Percentiles rank a stretch among this genome's conserved stretches.
phyloP scores from a whole-genome alignment of 352 stramenopile genomes.

The Phytophthora kernoviae region DNA sequence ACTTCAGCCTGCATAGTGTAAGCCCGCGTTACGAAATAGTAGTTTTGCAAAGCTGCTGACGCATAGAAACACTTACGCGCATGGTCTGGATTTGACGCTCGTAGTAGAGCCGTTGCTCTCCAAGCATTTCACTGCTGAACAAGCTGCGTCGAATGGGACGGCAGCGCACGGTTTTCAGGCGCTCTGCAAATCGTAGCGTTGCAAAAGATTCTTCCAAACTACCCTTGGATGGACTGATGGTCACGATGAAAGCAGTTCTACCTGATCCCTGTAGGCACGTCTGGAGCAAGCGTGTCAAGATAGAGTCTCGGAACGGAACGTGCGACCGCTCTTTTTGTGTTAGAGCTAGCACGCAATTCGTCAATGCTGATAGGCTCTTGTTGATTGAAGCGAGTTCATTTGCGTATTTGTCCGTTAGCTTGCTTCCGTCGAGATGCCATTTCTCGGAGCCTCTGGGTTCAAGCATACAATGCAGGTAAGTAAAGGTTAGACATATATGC shows the following conservation, averaged over 20 bases:
- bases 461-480: background rate
- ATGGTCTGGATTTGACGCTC: conserved; percentile 75
- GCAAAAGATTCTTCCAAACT: conserved; percentile 73
- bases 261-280: conserved; percentile 61
- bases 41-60: background rate
- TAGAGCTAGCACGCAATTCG: conserved; percentile 77
- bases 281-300: conserved; percentile 73
- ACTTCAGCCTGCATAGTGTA: conserved; percentile 50
- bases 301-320: conserved; percentile 69
- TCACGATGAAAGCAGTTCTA: conserved; percentile 68
- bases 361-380: conserved; percentile 75
- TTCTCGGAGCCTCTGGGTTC: conserved; percentile 64
- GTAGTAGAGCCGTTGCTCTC: conserved; percentile 67
- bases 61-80: conserved; percentile 37
- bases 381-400: conserved; percentile 71
- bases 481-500: background rate
- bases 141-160: conserved; percentile 55
- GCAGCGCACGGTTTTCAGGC: conserved; percentile 62
- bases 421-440: conserved; percentile 62
- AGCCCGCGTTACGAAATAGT: background rate
- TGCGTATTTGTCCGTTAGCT: conserved; percentile 65
- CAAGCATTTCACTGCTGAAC: conserved; percentile 52
- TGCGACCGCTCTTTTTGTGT: conserved; percentile 60
- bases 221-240: conserved; percentile 55
- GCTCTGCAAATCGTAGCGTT: conserved; percentile 73